Evolutionary conservation across 371 early-diverging fungal genomes (phyloP).

Genomic region (Mortierella sp.): DNA sequence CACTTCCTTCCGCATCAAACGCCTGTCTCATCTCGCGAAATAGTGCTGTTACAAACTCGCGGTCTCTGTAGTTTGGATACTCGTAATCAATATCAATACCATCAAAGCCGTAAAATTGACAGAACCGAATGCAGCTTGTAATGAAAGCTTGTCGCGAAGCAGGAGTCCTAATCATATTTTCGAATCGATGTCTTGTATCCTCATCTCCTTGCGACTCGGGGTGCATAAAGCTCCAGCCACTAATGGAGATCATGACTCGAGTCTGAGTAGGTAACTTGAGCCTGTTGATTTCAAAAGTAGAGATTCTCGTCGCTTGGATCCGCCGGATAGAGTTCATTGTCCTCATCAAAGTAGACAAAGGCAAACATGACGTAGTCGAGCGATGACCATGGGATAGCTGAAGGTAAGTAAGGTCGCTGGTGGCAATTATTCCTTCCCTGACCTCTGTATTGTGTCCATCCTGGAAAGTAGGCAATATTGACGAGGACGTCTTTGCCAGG

Average conservation of each 20-base stretch:
- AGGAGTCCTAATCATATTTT: constrained; percentile 17
- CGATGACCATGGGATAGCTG: constrained; percentile 42
- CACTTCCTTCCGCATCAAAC: constrained; percentile 65
- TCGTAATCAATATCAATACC: constrained; percentile 84
- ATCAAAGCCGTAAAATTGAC: constrained; percentile 43
- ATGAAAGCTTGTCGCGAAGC: constrained; percentile 22
- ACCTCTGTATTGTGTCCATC: constrained; percentile 46
- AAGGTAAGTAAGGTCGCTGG: constrained; percentile 38
- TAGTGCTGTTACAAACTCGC: constrained; percentile 56
- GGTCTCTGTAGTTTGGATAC: constrained; percentile 78
- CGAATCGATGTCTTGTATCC: constrained; percentile 24
- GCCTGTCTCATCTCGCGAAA: constrained; percentile 72
- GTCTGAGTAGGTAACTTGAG: constrained; percentile 34
- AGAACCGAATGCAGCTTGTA: constrained; percentile 36
- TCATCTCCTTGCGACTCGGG: constrained; percentile 5
- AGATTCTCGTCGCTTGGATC: constrained; percentile 36
- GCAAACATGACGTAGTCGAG: constrained; percentile 53
- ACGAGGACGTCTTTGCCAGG: constrained; percentile 20
- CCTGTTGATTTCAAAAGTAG: constrained; percentile 33
- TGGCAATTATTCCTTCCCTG: constrained; percentile 29
- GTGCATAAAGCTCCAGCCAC: constrained; percentile 50
- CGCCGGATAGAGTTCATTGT: constrained; percentile 35
- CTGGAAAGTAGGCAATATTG: constrained; percentile 41
- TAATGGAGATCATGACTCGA: constrained; percentile 42
- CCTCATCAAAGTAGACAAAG: constrained; percentile 42